phyloP scores from a whole-genome alignment of 2,329 filamentous ascomycete genomes.

The Lachnellula willkommii region DNA sequence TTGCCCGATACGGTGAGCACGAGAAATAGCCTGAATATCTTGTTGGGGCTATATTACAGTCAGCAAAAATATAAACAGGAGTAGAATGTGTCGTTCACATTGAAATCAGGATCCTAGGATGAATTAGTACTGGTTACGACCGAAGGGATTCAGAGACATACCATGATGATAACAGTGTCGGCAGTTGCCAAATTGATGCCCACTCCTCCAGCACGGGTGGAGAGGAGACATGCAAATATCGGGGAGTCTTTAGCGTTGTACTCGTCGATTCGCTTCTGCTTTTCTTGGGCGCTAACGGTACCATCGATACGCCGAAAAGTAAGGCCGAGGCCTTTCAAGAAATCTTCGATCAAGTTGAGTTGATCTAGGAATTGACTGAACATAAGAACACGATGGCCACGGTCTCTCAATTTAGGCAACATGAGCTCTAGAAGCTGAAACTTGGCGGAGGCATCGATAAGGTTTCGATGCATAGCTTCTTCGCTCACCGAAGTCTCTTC shows the following conservation, averaged over 20 bases:
- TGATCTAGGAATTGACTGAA: slow-evolving; percentile 94
- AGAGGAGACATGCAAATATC: slow-evolving; percentile 86
- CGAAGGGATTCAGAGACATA: slow-evolving; percentile 68
- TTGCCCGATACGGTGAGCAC: slow-evolving; percentile 94
- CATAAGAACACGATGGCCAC: slow-evolving; percentile 84
- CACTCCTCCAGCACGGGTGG: slow-evolving; percentile 89
- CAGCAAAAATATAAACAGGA: slow-evolving; percentile 5
- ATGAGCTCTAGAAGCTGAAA: slow-evolving; percentile 78
- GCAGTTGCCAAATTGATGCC: slow-evolving; percentile 97
- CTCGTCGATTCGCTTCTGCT: slow-evolving; percentile 89
- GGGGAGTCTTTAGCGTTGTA: slow-evolving; percentile 82
- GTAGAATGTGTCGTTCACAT: slow-evolving; percentile 13
- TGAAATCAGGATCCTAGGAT: slow-evolving; percentile 30
- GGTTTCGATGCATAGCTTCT: slow-evolving; percentile 64
- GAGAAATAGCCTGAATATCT: slow-evolving; percentile 89
- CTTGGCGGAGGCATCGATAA: slow-evolving; percentile 89
- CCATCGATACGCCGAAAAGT: slow-evolving; percentile 80
- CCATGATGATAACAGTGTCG: slow-evolving; percentile 92
- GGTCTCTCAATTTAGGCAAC: slow-evolving; percentile 77
- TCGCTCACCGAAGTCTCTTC: slow-evolving; percentile 70
- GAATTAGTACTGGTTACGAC: slow-evolving; percentile 9
- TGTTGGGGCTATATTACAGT: slow-evolving; percentile 69
- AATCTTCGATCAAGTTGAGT: slow-evolving; percentile 88
- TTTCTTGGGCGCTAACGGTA: slow-evolving; percentile 71
- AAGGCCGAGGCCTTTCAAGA: slow-evolving; percentile 69